Percentiles rank a stretch among this genome's conserved stretches.
These are phyloP conservation scores for Pythium diclinum DNA, from an alignment of 352 stramenopile species.

Conservation along the genomic window DNA sequence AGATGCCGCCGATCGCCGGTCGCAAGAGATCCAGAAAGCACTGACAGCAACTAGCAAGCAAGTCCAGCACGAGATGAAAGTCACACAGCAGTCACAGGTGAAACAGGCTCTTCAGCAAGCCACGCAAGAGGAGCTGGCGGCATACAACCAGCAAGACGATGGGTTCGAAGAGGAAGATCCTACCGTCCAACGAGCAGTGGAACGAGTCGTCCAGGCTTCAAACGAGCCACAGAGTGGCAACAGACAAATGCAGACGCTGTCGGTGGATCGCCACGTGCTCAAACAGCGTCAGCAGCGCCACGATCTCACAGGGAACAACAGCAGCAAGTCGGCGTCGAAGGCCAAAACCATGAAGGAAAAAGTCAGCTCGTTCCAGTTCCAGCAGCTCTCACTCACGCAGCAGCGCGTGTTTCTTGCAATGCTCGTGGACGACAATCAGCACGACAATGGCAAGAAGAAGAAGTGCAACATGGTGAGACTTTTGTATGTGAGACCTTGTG, in stretches of 20 bases:
- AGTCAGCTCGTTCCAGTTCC: slow-evolving; percentile 57
- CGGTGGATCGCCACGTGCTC: slow-evolving; percentile 37
- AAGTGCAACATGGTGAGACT: slow-evolving; percentile 33
- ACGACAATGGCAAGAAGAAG: slow-evolving; percentile 4
- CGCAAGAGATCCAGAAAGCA: slow-evolving; percentile 26
- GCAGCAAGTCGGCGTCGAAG: slow-evolving; percentile 28
- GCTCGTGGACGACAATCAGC: slow-evolving; percentile 29
- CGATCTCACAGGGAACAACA: slow-evolving; percentile 13
- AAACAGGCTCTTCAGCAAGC: slow-evolving; percentile 32
- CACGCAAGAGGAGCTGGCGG: slow-evolving; percentile 35
- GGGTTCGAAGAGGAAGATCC: slow-evolving; percentile 51
- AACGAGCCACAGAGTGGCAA: neutral
- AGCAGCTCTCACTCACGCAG: slow-evolving; percentile 59
- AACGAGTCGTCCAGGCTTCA: slow-evolving; percentile 17
- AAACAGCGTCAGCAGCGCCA: slow-evolving; percentile 28
- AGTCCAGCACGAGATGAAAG: slow-evolving; percentile 32
- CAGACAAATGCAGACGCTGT: slow-evolving; percentile 8
- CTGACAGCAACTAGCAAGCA: slow-evolving; percentile 27
- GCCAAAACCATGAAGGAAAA: slow-evolving; percentile 48
- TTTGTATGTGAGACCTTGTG: neutral
- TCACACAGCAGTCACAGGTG: slow-evolving; percentile 28
- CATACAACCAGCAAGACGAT: slow-evolving; percentile 33
- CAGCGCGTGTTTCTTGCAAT: slow-evolving; percentile 59
- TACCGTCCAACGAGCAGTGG: slow-evolving; percentile 22
- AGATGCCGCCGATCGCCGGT: slow-evolving; percentile 14